These are phyloP conservation scores for Fusarium newnesense DNA, from an alignment of 2,329 filamentous ascomycete genomes.

Conservation along the genomic window DNA sequence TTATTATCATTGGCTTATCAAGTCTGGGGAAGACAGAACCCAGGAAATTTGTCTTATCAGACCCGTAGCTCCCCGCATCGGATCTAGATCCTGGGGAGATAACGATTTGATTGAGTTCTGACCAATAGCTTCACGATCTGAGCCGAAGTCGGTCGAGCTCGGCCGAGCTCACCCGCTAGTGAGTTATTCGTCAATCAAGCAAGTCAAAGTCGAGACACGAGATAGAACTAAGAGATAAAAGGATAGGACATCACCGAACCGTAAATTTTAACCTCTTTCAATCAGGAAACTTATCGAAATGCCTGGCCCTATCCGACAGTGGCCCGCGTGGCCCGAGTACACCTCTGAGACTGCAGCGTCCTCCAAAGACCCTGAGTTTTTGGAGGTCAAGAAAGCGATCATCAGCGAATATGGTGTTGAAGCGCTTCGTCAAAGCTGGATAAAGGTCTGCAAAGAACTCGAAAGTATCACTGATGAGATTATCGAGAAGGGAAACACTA, in stretches of 20 bases:
- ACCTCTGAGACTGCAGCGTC: background rate
- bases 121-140: background rate
- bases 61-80: background rate
- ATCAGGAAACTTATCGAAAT: background rate
- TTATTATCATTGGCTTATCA: background rate
- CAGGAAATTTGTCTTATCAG: background rate
- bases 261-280: background rate
- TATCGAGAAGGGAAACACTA: background rate
- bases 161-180: background rate
- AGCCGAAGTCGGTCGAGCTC: background rate
- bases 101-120: background rate
- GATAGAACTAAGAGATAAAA: background rate
- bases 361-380: conserved; percentile 1
- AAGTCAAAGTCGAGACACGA: background rate
- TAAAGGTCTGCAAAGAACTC: background rate
- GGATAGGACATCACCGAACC: background rate
- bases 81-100: background rate
- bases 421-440: background rate
- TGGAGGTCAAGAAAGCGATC: background rate
- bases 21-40: background rate
- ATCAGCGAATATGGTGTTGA: background rate
- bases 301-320: background rate
- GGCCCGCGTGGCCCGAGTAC: background rate
- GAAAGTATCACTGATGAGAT: background rate
- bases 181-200: background rate